These are phyloP conservation scores for Clathrospora elynae DNA, from an alignment of 2,329 filamentous ascomycete species.

Conservation along the genomic window DNA sequence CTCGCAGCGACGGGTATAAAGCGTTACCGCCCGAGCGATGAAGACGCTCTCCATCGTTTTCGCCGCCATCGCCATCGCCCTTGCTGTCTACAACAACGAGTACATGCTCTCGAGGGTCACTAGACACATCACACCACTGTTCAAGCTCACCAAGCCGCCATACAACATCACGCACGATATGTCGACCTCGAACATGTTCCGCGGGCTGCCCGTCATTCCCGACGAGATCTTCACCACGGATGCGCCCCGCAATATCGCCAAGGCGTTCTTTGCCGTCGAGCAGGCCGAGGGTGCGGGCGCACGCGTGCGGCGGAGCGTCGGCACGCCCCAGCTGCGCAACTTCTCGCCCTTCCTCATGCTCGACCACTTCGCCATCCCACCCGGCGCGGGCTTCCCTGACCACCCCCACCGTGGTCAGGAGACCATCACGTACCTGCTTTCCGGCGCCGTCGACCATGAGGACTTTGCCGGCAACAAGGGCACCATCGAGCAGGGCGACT, in stretches of 20 bases:
- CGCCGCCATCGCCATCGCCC: slow-evolving; percentile 50
- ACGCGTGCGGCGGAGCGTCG: slow-evolving; percentile 83
- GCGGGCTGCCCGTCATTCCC: slow-evolving; percentile 56
- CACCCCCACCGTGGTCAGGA: slow-evolving; percentile 85
- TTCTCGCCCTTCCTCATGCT: slow-evolving; percentile 96
- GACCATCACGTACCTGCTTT: slow-evolving; percentile 87
- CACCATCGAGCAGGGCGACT: slow-evolving; percentile 81
- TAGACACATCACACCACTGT: slow-evolving; percentile 38
- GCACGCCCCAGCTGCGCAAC: slow-evolving; percentile 80
- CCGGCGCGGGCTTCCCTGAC: slow-evolving; percentile 87
- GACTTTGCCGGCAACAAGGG: slow-evolving; percentile 87
- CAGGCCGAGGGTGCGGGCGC: slow-evolving; percentile 89
- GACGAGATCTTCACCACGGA: slow-evolving; percentile 47
- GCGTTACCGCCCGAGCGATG: slow-evolving; percentile 40
- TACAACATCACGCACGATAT: slow-evolving; percentile 38
- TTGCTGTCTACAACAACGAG: slow-evolving; percentile 47
- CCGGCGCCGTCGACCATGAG: slow-evolving; percentile 86
- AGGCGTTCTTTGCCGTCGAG: slow-evolving; percentile 82
- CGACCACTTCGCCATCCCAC: slow-evolving; percentile 80
- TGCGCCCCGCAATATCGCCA: slow-evolving; percentile 73
- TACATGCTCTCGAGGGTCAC: slow-evolving; percentile 50
- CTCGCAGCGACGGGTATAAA: slow-evolving; percentile 39
- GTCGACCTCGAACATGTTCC: slow-evolving; percentile 47
- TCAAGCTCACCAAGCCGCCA: slow-evolving; percentile 19
- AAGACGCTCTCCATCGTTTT: slow-evolving; percentile 50